Evolutionary conservation across 495 filamentous ascomycete species (phyloP), one percentile per base, ranked within the genome.

Genomic region (Aspergillus leporis): DNA sequence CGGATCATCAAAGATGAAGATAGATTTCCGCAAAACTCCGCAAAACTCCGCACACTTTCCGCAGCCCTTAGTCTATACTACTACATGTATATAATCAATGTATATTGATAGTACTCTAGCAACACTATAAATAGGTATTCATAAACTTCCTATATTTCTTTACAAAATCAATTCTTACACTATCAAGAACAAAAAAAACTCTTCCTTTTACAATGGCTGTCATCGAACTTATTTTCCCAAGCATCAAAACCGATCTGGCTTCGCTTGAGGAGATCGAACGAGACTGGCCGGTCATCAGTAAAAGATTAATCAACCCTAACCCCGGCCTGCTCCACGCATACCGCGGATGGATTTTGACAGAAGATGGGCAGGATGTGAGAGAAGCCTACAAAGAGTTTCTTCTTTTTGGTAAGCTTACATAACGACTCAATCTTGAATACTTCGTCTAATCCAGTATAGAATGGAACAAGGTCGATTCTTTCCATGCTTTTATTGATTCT

Each of bases 161-260:
- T 6, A 28, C 25, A 28, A n/a, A n/a, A n/a, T n/a, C 25, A 28
- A 47, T 22, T 19, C 43, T 4, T 5, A 13, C 3, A 18, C n/a
- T 47, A 47, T 19, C 43, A 47, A 16, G 6, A 3, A 28, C 6
- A 28, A 28, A 3, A 28, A 28, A 28, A 3, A 28, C 25, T 6
- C 6, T 6, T 3, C 25, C 25, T 6, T 28, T 28, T 6, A 28
- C 25, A 47, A 47, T 47, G 43, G 43, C 43, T 5, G 6, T 19
- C 43, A 47, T n/a, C n/a, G 43, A 47, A 23, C 43, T 47, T n/a
- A 47, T 47, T n/a, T 47, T 47, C 43, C 43, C 43, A n/a, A 21
- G 18, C 10, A 47, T 47, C n/a, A 47, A 47, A 19, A 19, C 43
- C 43, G 43, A 47, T 18, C 43, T n/a, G 0, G 43, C 5, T 0